Percentiles rank a stretch among this genome's conserved stretches.
These are phyloP conservation scores for Amanita muscaria DNA, from an alignment of 768 basidiomycete species.

Conservation along the genomic window DNA sequence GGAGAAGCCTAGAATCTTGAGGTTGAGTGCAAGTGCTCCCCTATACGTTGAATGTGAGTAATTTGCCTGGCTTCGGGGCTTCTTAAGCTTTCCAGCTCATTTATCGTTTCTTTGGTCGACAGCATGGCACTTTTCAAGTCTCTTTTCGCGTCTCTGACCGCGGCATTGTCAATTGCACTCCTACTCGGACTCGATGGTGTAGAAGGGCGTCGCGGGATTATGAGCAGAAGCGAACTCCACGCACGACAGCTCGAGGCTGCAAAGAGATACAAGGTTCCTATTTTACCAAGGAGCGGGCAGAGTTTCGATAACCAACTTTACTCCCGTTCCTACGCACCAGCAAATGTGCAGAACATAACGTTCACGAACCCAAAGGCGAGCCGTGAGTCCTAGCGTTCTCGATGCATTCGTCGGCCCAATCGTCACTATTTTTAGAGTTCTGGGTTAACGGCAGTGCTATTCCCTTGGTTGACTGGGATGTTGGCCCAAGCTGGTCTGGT, in stretches of 20 bases:
- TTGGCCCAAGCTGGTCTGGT: constrained; percentile 71
- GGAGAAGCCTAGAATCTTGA: too few species aligned
- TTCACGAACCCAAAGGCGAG: constrained; percentile 61
- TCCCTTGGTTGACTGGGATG: constrained; percentile 62
- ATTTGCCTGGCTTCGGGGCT: too few species aligned
- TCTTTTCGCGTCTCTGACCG: neutral
- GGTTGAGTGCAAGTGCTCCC: too few species aligned
- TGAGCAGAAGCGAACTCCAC: constrained; percentile 34
- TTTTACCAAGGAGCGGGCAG: constrained; percentile 6
- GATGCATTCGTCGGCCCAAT: neutral
- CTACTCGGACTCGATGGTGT: neutral
- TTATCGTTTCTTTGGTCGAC: neutral
- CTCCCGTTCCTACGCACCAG: too few species aligned
- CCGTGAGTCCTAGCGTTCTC: constrained; percentile 26
- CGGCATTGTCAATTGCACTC: neutral
- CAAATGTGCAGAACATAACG: constrained; percentile 47
- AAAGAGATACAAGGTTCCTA: constrained; percentile 25
- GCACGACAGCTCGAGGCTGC: constrained; percentile 40
- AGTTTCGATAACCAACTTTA: neutral
- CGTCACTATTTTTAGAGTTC: constrained; percentile 37
- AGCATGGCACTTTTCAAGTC: constrained; percentile 1
- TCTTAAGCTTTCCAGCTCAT: neutral
- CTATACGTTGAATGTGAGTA: too few species aligned
- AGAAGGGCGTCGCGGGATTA: constrained; percentile 11
- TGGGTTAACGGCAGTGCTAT: constrained; percentile 59